phyloP scores from a whole-genome alignment of 352 stramenopile genomes.

The Phytophthora meadii region DNA sequence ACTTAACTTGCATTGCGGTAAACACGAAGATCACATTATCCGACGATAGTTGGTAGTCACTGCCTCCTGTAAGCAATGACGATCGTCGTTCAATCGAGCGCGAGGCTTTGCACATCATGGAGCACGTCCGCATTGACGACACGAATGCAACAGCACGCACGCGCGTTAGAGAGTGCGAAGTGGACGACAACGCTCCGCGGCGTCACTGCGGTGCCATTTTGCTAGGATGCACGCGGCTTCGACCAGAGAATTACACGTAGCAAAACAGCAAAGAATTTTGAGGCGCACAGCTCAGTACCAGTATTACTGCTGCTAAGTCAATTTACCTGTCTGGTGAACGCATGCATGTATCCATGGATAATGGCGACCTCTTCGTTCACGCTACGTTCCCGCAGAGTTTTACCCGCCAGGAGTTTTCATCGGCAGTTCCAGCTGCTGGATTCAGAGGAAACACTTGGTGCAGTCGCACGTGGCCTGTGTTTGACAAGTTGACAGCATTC shows the following conservation, averaged over 20 bases:
- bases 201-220: slow-evolving; percentile 4
- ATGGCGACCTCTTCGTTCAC: too few relatives aligned
- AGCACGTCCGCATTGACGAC: slow-evolving; percentile 1
- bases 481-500: neutral
- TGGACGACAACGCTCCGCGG: too few relatives aligned
- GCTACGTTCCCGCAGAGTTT: neutral
- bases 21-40: too few relatives aligned
- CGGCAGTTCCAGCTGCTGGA: slow-evolving; percentile 5
- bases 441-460: slow-evolving; percentile 27
- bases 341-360: too few relatives aligned
- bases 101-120: slow-evolving; percentile 3
- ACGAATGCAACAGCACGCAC: slow-evolving; percentile 2
- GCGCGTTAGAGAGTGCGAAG: neutral
- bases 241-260: neutral
- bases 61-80: neutral
- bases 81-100: slow-evolving; percentile 1
- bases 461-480: neutral
- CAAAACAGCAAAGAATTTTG: too few relatives aligned
- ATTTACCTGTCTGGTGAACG: too few relatives aligned
- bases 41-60: too few relatives aligned
- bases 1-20: too few relatives aligned
- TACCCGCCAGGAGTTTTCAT: slow-evolving; percentile 1
- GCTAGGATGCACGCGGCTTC: neutral
- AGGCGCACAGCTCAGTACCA: too few relatives aligned
- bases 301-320: too few relatives aligned